These are phyloP conservation scores for Dactylellina parvicollis DNA, from an alignment of 2,329 filamentous ascomycete genomes.

Conservation along the genomic window DNA sequence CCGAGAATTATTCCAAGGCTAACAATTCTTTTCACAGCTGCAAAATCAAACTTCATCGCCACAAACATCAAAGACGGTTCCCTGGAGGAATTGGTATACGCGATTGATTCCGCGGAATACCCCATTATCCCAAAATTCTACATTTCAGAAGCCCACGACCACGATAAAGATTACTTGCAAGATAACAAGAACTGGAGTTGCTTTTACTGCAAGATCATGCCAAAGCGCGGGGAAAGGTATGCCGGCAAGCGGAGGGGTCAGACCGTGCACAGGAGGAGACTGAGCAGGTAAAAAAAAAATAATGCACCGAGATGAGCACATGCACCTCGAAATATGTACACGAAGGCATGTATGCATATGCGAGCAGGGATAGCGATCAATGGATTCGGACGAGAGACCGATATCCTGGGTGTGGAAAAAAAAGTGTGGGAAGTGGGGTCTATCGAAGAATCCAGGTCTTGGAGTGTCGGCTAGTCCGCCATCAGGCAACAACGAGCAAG, in stretches of 20 bases:
- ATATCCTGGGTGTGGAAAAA: neutral
- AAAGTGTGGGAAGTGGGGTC: neutral
- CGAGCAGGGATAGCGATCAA: neutral
- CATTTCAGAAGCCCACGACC: constrained; percentile 1
- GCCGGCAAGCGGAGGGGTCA: neutral
- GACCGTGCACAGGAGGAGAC: constrained; percentile 3
- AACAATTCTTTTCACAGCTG: constrained; percentile 11
- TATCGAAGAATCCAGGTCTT: too few species aligned
- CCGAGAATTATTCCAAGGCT: neutral
- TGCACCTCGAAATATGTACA: neutral
- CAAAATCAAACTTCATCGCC: constrained; percentile 27
- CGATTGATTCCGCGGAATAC: constrained; percentile 37
- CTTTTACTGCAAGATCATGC: constrained; percentile 52
- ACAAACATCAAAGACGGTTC: constrained; percentile 18
- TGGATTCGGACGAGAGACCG: constrained; percentile 8
- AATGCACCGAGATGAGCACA: neutral
- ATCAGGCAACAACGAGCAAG: constrained; percentile 17
- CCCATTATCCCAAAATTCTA: constrained; percentile 34
- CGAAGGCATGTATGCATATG: neutral
- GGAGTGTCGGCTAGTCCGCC: constrained; percentile 22
- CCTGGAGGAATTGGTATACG: constrained; percentile 39
- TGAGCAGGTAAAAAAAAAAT: neutral
- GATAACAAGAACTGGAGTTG: constrained; percentile 45
- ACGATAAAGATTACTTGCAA: constrained; percentile 14
- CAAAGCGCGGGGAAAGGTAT: constrained; percentile 29